These are phyloP conservation scores for Plenodomus lindquistii DNA, from an alignment of 2,329 filamentous ascomycete species.

Conservation along the genomic window DNA sequence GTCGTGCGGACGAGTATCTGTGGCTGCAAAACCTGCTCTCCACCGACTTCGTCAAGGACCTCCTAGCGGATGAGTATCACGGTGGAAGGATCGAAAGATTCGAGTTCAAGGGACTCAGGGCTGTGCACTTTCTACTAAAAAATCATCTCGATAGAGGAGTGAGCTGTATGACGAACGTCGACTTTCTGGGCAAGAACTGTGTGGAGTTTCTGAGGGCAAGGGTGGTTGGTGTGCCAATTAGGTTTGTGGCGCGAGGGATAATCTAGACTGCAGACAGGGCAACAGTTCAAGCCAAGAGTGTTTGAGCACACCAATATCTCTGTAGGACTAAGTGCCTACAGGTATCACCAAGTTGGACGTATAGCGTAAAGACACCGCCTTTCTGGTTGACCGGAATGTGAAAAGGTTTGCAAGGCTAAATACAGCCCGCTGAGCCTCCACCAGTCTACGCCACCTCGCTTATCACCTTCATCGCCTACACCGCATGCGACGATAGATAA, in stretches of 20 bases:
- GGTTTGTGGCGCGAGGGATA: background rate
- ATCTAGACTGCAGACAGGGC: background rate
- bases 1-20: constrained; percentile 35
- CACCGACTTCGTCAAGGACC: constrained; percentile 23
- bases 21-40: constrained; percentile 39
- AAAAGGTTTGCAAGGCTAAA: too few species aligned
- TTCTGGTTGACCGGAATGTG: too few species aligned
- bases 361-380: too few species aligned
- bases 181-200: constrained; percentile 51
- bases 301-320: too few species aligned
- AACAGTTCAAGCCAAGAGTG: too few species aligned
- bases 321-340: too few species aligned
- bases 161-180: constrained; percentile 46
- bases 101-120: constrained; percentile 6
- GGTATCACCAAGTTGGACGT: too few species aligned
- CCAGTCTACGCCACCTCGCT: too few species aligned
- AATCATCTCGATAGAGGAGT: constrained; percentile 52
- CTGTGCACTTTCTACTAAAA: constrained; percentile 48
- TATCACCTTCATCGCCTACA: too few species aligned
- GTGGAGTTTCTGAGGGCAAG: constrained; percentile 43
- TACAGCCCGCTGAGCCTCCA: too few species aligned
- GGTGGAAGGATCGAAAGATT: constrained; percentile 18
- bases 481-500: too few species aligned
- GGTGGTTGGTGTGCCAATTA: background rate
- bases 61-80: constrained; percentile 36